Conservation (phyloP, 1,284 basidiomycete genomes). For the Takashimella tepidaria region DNA sequence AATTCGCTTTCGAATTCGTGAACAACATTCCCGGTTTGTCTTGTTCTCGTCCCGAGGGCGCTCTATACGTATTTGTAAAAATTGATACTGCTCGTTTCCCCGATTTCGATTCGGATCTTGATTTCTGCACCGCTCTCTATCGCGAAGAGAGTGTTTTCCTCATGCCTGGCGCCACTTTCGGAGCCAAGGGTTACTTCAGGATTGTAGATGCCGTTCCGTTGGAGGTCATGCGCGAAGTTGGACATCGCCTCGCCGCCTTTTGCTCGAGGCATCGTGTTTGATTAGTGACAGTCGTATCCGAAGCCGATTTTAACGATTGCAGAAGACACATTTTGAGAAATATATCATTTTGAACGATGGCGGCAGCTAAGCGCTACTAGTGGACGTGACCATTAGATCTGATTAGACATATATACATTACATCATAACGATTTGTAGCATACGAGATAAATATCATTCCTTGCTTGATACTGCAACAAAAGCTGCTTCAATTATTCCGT, state of each 20-base stretch:
- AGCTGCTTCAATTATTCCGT: no score
- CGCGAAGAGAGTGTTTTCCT: slow-evolving; percentile 43
- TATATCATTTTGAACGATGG: no score
- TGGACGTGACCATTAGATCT: no score
- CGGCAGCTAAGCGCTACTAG: no score
- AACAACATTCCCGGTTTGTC: slow-evolving; percentile 32
- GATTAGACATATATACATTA: no score
- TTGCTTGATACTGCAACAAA: no score
- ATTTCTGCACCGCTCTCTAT: slow-evolving; percentile 39
- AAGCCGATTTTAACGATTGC: not conserved
- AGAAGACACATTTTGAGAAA: no score
- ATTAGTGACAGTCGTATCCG: no score
- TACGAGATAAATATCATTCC: no score
- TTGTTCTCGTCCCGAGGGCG: slow-evolving; percentile 34
- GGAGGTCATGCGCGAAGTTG: slow-evolving; percentile 36
- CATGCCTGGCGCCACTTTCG: slow-evolving; percentile 41
- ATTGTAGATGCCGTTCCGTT: slow-evolving; percentile 42
- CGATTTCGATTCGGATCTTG: slow-evolving; percentile 27
- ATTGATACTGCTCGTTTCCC: slow-evolving; percentile 28
- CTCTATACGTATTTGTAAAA: slow-evolving; percentile 43
- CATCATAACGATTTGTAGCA: not conserved
- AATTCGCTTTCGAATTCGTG: slow-evolving; percentile 29
- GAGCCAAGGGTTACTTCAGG: slow-evolving; percentile 39
- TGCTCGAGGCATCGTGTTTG: slow-evolving; percentile 13
- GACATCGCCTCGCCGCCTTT: slow-evolving; percentile 38